Evolutionary conservation across 2,329 filamentous ascomycete species (phyloP).

Genomic region (Cytospora paraplurivora): DNA sequence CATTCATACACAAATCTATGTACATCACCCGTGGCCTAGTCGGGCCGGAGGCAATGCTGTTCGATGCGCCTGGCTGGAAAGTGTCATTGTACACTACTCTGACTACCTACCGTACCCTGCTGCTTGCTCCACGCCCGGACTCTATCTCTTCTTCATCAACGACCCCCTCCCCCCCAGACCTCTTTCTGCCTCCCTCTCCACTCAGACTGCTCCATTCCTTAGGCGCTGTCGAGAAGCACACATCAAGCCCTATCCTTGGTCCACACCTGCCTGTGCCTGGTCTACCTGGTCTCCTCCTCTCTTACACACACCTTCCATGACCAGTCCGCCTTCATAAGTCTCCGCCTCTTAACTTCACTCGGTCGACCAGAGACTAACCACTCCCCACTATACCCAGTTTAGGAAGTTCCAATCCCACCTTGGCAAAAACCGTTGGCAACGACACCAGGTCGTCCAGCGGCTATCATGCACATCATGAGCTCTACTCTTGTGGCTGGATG

Average conservation of each 20-base stretch:
- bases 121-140: conserved; percentile 3
- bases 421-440: conserved; percentile 11
- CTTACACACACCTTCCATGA: not conserved
- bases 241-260: conserved; percentile 19
- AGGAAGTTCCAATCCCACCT: conserved; percentile 8
- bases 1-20: conserved; percentile 17
- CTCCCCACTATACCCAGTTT: conserved; percentile 6
- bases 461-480: conserved; percentile 22
- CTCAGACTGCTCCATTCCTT: conserved; percentile 10
- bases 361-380: conserved; percentile 4
- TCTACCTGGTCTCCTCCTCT: not conserved
- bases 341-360: conserved; percentile 22
- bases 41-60: conserved; percentile 19
- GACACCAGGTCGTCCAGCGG: conserved; percentile 12
- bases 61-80: conserved; percentile 8
- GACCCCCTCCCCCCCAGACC: conserved; percentile 7
- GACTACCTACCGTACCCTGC: not conserved
- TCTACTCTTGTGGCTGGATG: conserved; percentile 6
- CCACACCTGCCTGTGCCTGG: conserved; percentile 5
- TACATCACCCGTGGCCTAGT: conserved; percentile 15
- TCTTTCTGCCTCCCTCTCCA: conserved; percentile 10
- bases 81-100: not conserved
- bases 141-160: not conserved
- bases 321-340: conserved; percentile 12
- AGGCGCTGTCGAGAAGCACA: conserved; percentile 23